These are phyloP conservation scores for Casuarina glauca DNA, from an alignment of 306 rosid genomes.

Conservation along the genomic window DNA sequence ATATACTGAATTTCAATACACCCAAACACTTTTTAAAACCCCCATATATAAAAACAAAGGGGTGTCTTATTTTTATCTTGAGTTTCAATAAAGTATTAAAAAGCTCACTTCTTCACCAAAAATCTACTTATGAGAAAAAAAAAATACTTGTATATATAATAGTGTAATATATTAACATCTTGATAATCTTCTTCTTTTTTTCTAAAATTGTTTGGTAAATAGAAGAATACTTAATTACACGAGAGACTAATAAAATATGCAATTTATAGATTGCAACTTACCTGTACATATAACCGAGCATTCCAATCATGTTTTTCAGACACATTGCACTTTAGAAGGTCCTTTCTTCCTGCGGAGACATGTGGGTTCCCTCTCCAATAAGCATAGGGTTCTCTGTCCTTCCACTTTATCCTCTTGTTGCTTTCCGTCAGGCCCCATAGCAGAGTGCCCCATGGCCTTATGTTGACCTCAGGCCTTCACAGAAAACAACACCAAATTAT, in stretches of 20 bases:
- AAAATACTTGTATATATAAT: too few species aligned
- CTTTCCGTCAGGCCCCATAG: conserved; percentile 31
- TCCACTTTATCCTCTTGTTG: conserved; percentile 39
- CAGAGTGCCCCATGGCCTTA: conserved; percentile 46
- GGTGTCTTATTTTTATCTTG: too few species aligned
- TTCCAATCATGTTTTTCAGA: conserved; percentile 37
- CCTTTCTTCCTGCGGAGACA: conserved; percentile 11
- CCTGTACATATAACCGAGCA: conserved; percentile 38
- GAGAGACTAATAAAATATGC: too few species aligned
- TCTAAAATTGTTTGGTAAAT: too few species aligned
- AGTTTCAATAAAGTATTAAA: too few species aligned
- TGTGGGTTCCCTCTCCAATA: conserved; percentile 55
- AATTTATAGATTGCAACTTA: conserved; percentile 3
- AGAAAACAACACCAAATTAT: background rate
- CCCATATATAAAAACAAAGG: too few species aligned
- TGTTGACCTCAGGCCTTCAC: conserved; percentile 43
- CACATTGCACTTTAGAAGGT: conserved; percentile 38
- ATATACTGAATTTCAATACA: too few species aligned
- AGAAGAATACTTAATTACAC: too few species aligned
- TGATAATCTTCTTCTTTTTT: too few species aligned
- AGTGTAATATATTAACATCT: too few species aligned
- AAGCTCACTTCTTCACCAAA: too few species aligned
- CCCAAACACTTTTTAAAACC: too few species aligned
- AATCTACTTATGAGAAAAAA: background rate
- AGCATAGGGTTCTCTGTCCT: conserved; percentile 48